These are phyloP conservation scores for Magnusiomyces clavatus DNA, from an alignment of 1,139 yeast species.

Conservation along the genomic window DNA sequence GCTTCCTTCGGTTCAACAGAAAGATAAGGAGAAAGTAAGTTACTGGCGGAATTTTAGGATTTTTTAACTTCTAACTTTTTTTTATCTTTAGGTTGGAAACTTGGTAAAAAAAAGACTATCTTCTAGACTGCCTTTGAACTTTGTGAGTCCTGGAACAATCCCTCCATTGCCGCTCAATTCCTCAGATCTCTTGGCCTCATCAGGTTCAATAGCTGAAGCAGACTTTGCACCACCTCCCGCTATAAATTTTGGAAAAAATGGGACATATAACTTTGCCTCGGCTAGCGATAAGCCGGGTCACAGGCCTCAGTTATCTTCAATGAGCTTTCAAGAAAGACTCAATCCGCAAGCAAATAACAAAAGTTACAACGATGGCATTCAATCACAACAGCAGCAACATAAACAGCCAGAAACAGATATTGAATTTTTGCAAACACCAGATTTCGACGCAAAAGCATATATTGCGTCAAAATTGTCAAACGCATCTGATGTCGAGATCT, in stretches of 20 bases:
- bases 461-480: conserved; percentile 49
- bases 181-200: background rate
- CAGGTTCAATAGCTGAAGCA: background rate
- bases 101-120: conserved; percentile 14
- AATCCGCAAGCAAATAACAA: too few relatives aligned
- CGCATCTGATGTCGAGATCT: conserved; percentile 69
- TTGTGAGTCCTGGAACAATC: background rate
- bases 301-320: too few relatives aligned
- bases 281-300: too few relatives aligned
- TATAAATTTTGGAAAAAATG: background rate
- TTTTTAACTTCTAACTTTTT: conserved; percentile 11
- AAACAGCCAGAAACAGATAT: background rate
- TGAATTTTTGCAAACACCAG: conserved; percentile 2
- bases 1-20: conserved; percentile 14
- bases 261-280: too few relatives aligned
- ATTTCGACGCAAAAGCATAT: conserved; percentile 42
- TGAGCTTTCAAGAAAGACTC: too few relatives aligned
- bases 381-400: too few relatives aligned
- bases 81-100: conserved; percentile 12
- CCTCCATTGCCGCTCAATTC: conserved; percentile 6
- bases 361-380: too few relatives aligned
- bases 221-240: background rate
- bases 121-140: conserved; percentile 11
- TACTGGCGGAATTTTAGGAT: background rate
- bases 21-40: conserved; percentile 15